Percentiles rank a stretch among this genome's conserved stretches.
These are phyloP conservation scores for Xylariaceae sp. DNA, from an alignment of 2,329 filamentous ascomycete species.

Conservation along the genomic window DNA sequence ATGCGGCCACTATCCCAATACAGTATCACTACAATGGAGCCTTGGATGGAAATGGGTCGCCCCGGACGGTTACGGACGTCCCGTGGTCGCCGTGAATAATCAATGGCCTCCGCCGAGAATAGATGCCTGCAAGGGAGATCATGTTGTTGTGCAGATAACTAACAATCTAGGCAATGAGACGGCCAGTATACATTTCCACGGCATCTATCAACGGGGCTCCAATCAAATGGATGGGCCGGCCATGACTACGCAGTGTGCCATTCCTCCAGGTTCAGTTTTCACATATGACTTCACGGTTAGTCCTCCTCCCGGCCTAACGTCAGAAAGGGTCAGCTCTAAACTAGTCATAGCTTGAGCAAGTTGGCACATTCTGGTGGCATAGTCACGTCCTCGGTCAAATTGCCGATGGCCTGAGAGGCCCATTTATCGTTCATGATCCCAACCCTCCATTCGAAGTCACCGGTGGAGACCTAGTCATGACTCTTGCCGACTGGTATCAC, in stretches of 20 bases:
- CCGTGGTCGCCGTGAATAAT: slow-evolving; percentile 13
- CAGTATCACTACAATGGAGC: slow-evolving; percentile 12
- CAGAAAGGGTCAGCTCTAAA: slow-evolving; percentile 2
- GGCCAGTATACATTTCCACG: slow-evolving; percentile 11
- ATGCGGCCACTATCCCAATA: slow-evolving; percentile 1
- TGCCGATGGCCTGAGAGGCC: slow-evolving; percentile 14
- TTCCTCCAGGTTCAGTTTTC: slow-evolving; percentile 10
- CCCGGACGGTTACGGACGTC: slow-evolving; percentile 13
- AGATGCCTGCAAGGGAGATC: slow-evolving; percentile 12
- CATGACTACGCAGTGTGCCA: slow-evolving; percentile 12
- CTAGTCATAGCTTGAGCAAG: slow-evolving; percentile 8
- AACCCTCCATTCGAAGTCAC: slow-evolving; percentile 3
- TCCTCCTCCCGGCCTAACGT: neutral
- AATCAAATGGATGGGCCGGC: slow-evolving; percentile 15
- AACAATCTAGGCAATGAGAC: slow-evolving; percentile 16
- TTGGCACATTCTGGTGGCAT: slow-evolving; percentile 16
- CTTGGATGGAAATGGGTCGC: slow-evolving; percentile 15
- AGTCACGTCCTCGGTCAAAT: slow-evolving; percentile 13
- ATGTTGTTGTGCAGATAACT: slow-evolving; percentile 6
- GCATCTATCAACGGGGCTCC: slow-evolving; percentile 9
- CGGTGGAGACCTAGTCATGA: slow-evolving; percentile 10
- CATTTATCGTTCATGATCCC: slow-evolving; percentile 13
- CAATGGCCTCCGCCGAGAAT: slow-evolving; percentile 12
- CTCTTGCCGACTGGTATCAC: slow-evolving; percentile 14
- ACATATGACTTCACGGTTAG: slow-evolving; percentile 13